A percentile compares a stretch with the other conserved stretches of the same genome.
These are phyloP conservation scores for Candida albicans DNA, from an alignment of 1,139 yeast species.

Conservation along the genomic window DNA sequence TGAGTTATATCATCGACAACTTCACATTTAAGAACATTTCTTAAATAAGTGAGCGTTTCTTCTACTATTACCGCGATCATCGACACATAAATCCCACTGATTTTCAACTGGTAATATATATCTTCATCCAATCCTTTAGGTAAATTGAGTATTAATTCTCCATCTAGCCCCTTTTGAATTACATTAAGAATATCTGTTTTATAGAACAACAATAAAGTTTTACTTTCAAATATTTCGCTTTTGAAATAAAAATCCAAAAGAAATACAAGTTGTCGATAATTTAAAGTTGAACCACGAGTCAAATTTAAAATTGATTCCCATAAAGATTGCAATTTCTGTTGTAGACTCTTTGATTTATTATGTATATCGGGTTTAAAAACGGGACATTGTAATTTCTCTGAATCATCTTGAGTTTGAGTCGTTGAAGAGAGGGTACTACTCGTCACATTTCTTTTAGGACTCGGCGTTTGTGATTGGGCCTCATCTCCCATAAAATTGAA, in stretches of 20 bases:
- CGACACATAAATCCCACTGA: conserved; percentile 31
- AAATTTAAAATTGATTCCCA: conserved; percentile 29
- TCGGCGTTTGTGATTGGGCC: conserved; percentile 11
- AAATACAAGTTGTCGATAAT: conserved; percentile 31
- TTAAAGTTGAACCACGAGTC: conserved; percentile 25
- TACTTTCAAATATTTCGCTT: conserved; percentile 20
- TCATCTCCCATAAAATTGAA: conserved; percentile 38
- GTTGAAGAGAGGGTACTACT: background rate
- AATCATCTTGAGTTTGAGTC: background rate
- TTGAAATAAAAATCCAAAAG: conserved; percentile 35
- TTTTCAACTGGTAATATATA: conserved; percentile 7
- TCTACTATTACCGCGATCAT: conserved; percentile 36
- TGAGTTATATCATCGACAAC: conserved; percentile 14
- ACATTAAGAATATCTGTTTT: conserved; percentile 25
- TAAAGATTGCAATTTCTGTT: conserved; percentile 18
- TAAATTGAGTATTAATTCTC: conserved; percentile 17
- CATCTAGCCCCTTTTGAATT: conserved; percentile 18
- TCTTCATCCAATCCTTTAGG: conserved; percentile 8
- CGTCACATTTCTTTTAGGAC: conserved; percentile 8
- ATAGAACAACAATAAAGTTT: conserved; percentile 27
- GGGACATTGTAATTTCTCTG: background rate
- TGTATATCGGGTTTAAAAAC: conserved; percentile 1
- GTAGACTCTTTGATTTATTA: conserved; percentile 3
- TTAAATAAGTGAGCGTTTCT: conserved; percentile 29
- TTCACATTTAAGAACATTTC: conserved; percentile 17